phyloP scores from a whole-genome alignment of 805 yeast genomes.

The Isabelozyma heimii region DNA sequence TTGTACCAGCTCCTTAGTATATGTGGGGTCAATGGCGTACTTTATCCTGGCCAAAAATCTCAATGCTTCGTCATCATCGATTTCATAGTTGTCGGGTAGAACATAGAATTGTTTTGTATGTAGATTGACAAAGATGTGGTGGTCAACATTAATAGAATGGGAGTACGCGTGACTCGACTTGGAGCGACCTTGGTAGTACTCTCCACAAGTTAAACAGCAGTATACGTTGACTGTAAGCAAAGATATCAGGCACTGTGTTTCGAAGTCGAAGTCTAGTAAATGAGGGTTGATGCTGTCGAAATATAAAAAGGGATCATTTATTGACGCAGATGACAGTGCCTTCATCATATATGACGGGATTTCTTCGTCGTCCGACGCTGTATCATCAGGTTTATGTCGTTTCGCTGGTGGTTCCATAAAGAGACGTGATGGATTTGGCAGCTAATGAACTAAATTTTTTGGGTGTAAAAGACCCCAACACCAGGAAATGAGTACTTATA shows the following conservation, averaged over 20 bases:
- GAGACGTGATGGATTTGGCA: background rate
- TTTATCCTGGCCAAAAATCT: constrained; percentile 50
- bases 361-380: constrained; percentile 6
- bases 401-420: background rate
- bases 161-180: constrained; percentile 61
- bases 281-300: constrained; percentile 43
- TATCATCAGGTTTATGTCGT: background rate
- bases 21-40: constrained; percentile 52
- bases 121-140: constrained; percentile 62
- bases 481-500: too few relatives aligned
- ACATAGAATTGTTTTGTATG: constrained; percentile 46
- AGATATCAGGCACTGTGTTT: constrained; percentile 62
- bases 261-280: constrained; percentile 65
- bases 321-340: background rate
- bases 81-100: constrained; percentile 61
- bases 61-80: constrained; percentile 9
- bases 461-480: background rate
- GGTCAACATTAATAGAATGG: constrained; percentile 63
- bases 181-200: constrained; percentile 67
- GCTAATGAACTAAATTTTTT: background rate
- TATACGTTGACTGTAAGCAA: constrained; percentile 61
- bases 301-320: constrained; percentile 17
- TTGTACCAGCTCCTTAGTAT: constrained; percentile 28
- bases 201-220: constrained; percentile 74
- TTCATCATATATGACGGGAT: constrained; percentile 7